phyloP scores from a whole-genome alignment of 163 green algal genomes.

The Picocystis sp. region DNA sequence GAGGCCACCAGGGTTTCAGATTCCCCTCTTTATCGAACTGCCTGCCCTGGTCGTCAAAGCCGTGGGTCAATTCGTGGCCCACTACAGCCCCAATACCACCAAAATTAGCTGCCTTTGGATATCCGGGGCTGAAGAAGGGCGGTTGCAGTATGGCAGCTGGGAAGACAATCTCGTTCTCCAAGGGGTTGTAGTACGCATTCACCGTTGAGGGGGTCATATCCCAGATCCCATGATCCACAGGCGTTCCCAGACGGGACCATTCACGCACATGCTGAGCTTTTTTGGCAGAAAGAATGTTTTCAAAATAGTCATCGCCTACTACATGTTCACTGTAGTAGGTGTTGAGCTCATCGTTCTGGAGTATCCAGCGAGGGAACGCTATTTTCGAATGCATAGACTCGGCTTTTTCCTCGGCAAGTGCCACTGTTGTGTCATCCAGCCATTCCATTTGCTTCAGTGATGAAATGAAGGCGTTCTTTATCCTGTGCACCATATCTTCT shows the following conservation, averaged over 20 bases:
- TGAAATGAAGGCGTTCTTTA: no score
- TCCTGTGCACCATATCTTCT: no score
- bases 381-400: no score
- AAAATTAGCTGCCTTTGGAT: conserved; percentile 10
- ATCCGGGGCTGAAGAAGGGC: conserved; percentile 12
- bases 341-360: no score
- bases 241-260: background rate
- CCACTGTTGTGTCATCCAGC: no score
- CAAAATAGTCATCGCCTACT: no score
- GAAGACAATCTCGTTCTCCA: conserved; percentile 18
- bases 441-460: no score
- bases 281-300: no score
- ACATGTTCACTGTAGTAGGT: no score
- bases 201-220: conserved; percentile 13
- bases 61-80: conserved; percentile 15
- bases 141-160: conserved; percentile 15
- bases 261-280: no score
- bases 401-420: no score
- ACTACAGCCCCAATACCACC: conserved; percentile 13
- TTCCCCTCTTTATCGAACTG: conserved; percentile 8
- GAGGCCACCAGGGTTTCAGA: conserved; percentile 9
- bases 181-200: conserved; percentile 15
- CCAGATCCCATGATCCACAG: conserved; percentile 8
- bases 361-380: no score
- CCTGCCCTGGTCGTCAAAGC: conserved; percentile 1